Evolutionary conservation across 2,329 filamentous ascomycete species (phyloP).

Genomic region (Ophiocordyceps unilateralis): DNA sequence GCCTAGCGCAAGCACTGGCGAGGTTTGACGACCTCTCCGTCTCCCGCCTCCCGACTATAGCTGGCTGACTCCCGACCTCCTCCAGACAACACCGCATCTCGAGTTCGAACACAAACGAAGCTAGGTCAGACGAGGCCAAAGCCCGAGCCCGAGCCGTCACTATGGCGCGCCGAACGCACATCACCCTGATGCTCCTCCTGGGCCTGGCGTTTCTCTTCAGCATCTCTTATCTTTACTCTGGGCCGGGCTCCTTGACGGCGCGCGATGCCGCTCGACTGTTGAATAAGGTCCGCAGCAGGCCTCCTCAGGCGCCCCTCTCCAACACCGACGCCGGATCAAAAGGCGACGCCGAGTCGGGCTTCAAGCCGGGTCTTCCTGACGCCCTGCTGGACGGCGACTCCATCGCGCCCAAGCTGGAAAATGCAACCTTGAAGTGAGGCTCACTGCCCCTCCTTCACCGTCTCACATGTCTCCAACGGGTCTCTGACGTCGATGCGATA

Average conservation of each 20-base stretch:
- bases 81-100: background rate
- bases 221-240: conserved; percentile 41
- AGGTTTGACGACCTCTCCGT: background rate
- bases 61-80: background rate
- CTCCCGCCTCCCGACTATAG: background rate
- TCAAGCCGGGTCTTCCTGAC: conserved; percentile 23
- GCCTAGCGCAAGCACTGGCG: background rate
- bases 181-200: conserved; percentile 35
- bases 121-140: background rate
- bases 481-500: conserved; percentile 9
- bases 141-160: background rate
- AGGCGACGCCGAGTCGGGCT: conserved; percentile 11
- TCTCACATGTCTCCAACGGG: background rate
- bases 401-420: conserved; percentile 68
- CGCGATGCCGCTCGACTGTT: conserved; percentile 5
- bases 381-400: conserved; percentile 46
- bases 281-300: conserved; percentile 2
- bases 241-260: conserved; percentile 9
- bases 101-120: background rate
- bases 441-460: background rate
- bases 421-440: conserved; percentile 58
- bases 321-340: conserved; percentile 7
- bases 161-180: conserved; percentile 36
- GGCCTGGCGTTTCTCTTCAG: conserved; percentile 37
- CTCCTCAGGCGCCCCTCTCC: conserved; percentile 6